Evolutionary conservation across 2,329 filamentous ascomycete genomes (phyloP).

Genomic region (Talaromyces sp.): DNA sequence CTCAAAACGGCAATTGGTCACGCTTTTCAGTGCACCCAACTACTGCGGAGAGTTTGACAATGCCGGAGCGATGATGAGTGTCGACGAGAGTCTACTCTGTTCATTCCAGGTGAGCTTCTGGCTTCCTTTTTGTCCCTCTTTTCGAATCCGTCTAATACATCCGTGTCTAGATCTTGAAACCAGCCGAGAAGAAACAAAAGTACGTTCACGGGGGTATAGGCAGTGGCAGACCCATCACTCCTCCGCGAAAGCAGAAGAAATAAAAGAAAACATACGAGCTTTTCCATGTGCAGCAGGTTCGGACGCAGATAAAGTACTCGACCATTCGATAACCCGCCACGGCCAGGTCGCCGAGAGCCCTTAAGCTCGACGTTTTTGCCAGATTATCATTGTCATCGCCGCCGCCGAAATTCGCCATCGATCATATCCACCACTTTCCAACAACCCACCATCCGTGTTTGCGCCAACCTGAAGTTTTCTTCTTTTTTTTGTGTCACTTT

Average conservation of each 20-base stretch:
- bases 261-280: conserved; percentile 65
- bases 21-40: conserved; percentile 95
- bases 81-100: conserved; percentile 95
- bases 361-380: background rate
- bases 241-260: conserved; percentile 66
- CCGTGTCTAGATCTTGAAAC: conserved; percentile 77
- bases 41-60: conserved; percentile 99
- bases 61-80: conserved; percentile 99
- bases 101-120: conserved; percentile 76
- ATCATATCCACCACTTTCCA: background rate
- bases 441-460: background rate
- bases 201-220: conserved; percentile 76
- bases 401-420: background rate
- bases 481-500: background rate
- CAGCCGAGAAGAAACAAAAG: conserved; percentile 99
- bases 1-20: conserved; percentile 95
- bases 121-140: conserved; percentile 12
- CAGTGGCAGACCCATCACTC: conserved; percentile 63
- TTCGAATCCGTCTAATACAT: conserved; percentile 6
- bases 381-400: background rate
- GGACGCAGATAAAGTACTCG: conserved; percentile 70
- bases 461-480: background rate
- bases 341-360: background rate
- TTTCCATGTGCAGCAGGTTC: conserved; percentile 77
- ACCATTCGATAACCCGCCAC: background rate